Base-by-base conservation (phyloP, 345 rosid genomes). In the Citrus reticulata region DNA sequence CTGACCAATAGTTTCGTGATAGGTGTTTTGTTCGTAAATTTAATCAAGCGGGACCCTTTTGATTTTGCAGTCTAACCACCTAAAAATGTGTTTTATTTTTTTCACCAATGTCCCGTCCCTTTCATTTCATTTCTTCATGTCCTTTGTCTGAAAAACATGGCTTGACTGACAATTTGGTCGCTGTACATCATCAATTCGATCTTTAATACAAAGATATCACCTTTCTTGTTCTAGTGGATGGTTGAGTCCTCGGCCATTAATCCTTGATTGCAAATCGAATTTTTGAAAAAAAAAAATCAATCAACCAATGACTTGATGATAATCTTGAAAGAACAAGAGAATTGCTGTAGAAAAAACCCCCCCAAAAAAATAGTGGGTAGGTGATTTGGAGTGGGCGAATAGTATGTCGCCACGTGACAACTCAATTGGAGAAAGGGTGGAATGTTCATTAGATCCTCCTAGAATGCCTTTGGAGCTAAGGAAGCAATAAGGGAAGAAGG, bases 21-120 rank as follows among this genome's bases (percentile, higher is more conserved):
- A 14, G 34, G 35, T 32, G 8, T 8, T 32, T 51, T 20, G 24
- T 25, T 46, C 14, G 17, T 5, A 13, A n/a, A 14, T 49, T 51
- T 29, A 30, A 17, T 66, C 9, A 10, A 30, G 68, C 40, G 77
- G 58, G 61, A 74, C 59, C 71, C 78, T 49, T 64, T 75, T 65
- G 29, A 13, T 64, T 72, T 63, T 60, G 67, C 16, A 14, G 46
- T 27, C 73, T n/a, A 40, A 46, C 32, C 78, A 59, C 69, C 30
- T 13, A 6, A 59, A 61, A 71, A 10, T 71, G 2, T 37, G 46
- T 76, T 76, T 34, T 64, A 17, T 51, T 7, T 11, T 11, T 49
- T 39, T 60, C 27, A 40, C 14, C 22, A 11, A 60, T 60, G 75
- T 61, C 75, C 27, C 6, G 49, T 79, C 78, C 40, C 35, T 60